Evolutionary conservation across 495 filamentous ascomycete genomes (phyloP).

Genomic region (Podospora appendiculata): DNA sequence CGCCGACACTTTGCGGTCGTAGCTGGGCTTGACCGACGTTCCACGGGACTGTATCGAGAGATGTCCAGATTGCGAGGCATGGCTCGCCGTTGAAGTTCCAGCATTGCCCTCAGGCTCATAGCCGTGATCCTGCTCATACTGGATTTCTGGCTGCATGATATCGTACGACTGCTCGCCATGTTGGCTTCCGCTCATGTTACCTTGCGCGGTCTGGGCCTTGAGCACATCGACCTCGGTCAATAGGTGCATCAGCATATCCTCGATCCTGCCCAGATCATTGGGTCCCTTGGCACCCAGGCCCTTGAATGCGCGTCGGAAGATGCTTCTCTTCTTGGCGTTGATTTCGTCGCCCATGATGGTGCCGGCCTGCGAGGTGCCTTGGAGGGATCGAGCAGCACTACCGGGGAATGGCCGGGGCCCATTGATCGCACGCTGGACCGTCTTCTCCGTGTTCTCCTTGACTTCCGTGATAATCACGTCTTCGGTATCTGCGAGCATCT

Average conservation of each 20-base stretch:
- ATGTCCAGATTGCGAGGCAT: constrained; percentile 66
- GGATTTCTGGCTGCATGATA: constrained; percentile 47
- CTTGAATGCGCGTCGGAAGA: constrained; percentile 86
- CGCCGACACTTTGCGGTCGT: constrained; percentile 58
- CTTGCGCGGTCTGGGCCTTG: constrained; percentile 51
- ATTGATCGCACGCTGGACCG: constrained; percentile 69
- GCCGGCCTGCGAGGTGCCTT: constrained; percentile 52
- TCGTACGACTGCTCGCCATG: constrained; percentile 43
- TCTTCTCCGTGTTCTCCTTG: constrained; percentile 78
- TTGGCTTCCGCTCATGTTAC: constrained; percentile 24
- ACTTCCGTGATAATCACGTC: constrained; percentile 73
- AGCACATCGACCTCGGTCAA: constrained; percentile 86
- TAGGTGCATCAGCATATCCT: constrained; percentile 89
- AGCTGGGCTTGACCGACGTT: constrained; percentile 48
- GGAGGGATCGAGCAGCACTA: constrained; percentile 46
- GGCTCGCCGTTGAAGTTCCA: constrained; percentile 63
- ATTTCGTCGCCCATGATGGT: constrained; percentile 57
- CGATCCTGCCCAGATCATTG: constrained; percentile 84
- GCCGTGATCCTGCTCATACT: constrained; percentile 52
- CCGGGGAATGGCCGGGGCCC: constrained; percentile 82
- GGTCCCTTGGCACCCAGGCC: constrained; percentile 78
- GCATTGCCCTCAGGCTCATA: constrained; percentile 81
- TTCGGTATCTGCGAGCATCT: constrained; percentile 78
- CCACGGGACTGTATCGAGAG: constrained; percentile 61
- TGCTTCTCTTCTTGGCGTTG: constrained; percentile 72